phyloP scores from a whole-genome alignment of 1,284 basidiomycete species.

The Ceratobasidium sp. region DNA sequence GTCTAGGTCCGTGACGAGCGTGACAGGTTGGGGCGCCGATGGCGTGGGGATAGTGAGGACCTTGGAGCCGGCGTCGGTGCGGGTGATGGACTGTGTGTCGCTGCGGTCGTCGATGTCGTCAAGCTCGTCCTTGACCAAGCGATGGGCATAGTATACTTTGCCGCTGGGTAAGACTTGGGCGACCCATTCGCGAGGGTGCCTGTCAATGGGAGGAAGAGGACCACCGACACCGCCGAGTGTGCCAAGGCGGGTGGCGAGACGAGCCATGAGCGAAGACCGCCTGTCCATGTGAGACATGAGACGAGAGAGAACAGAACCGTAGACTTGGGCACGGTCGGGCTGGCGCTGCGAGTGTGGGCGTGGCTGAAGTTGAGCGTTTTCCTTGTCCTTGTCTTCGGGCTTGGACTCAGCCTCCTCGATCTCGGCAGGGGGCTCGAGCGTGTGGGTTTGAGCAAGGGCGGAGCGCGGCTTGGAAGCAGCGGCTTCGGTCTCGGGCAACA shows the following conservation, averaged over 20 bases:
- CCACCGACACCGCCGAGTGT: constrained; percentile 14
- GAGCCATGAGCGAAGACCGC: constrained; percentile 31
- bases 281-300: constrained; percentile 31
- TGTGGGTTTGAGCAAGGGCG: constrained; percentile 13
- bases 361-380: constrained; percentile 2
- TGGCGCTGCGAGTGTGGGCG: constrained; percentile 11
- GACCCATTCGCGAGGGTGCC: constrained; percentile 32
- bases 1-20: constrained; percentile 32
- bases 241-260: constrained; percentile 26
- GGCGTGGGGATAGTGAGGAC: constrained; percentile 32
- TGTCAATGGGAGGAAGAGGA: constrained; percentile 6
- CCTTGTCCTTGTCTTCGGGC: background rate
- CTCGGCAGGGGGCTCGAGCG: background rate
- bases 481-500: constrained; percentile 19
- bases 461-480: constrained; percentile 1
- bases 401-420: background rate
- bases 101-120: background rate
- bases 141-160: constrained; percentile 21
- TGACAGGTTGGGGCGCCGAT: constrained; percentile 26
- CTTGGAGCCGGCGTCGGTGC: constrained; percentile 1
- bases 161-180: constrained; percentile 26
- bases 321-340: constrained; percentile 11
- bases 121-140: constrained; percentile 6
- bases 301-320: constrained; percentile 16
- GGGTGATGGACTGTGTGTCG: background rate